Evolutionary conservation across 805 yeast species (phyloP), one percentile per base, ranked within the genome.

Genomic region (Tetrapisispora nanseiensis): DNA sequence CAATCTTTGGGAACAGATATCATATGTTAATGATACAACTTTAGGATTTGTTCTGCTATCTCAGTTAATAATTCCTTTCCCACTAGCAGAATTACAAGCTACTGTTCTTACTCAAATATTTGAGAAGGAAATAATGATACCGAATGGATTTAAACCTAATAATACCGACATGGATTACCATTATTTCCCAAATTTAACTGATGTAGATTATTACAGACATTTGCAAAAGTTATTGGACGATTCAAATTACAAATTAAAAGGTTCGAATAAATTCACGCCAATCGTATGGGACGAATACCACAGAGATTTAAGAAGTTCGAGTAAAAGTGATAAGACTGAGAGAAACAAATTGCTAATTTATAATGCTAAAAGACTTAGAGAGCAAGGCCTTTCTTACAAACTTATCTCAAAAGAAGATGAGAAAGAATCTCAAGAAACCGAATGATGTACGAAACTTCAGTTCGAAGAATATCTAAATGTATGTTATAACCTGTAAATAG

Each of bases 11-110:
- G 71, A 73, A 48, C 90, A 81, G 50, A 63, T 78, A 12, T 63
- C 81, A 37, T 73, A 74, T 49, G 65, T 68, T 22, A 61, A 67
- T 15, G 83, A 82, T 48, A 86, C 87, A 0, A 74, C 83, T 1
- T 52, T 86, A 26, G 77, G 78, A 0, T 69, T 82, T 27, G 69
- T 82, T 28, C 80, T 83, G 1, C 61, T 80, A 13, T 82, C 84
- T 2, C 67, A 76, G 31, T 72, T 75, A 47, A 76, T 78, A 4
- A 62, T 81, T 0, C 84, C 86, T 6, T 78, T 80, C 46, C 69
- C 84, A 40, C 62, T 74, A 1, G 72, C 82, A 13, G 79, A 75
- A 51, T 64, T 75, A 38, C 92, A 84, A 55, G 86, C 82, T 0
- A 68, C 78, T 7, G 71, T 79, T 53, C 65, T 83, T 24, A 74